Evolutionary conservation across 1,284 basidiomycete genomes (phyloP).

Genomic region (Trichosporon ovoides): DNA sequence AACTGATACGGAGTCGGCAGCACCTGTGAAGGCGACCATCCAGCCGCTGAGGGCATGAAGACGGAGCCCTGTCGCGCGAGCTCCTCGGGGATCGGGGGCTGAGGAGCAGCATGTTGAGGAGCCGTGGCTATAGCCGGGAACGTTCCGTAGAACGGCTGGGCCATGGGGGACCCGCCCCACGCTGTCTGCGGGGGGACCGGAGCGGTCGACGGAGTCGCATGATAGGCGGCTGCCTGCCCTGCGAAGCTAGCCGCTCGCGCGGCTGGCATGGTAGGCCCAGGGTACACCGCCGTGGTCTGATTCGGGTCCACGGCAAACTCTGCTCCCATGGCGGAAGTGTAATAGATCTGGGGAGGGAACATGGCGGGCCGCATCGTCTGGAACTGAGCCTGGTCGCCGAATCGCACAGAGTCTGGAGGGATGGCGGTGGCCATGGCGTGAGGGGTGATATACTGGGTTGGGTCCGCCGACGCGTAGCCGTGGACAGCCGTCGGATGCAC

Average conservation of each 20-base stretch:
- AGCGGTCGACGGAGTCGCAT: conserved; percentile 12
- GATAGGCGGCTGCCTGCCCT: conserved; percentile 7
- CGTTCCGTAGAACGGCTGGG: conserved; percentile 13
- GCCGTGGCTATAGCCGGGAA: conserved; percentile 9
- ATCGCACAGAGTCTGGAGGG: conserved; percentile 16
- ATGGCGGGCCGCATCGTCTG: conserved; percentile 9
- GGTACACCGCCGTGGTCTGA: background rate
- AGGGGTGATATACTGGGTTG: conserved; percentile 12
- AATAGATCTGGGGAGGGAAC: conserved; percentile 19
- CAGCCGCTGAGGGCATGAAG: conserved; percentile 10
- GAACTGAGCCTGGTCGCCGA: conserved; percentile 10
- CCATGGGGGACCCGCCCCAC: conserved; percentile 10
- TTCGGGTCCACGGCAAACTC: conserved; percentile 12
- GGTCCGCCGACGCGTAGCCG: conserved; percentile 7
- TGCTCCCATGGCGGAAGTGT: conserved; percentile 13
- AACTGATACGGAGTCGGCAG: conserved; percentile 18
- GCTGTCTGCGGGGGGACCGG: conserved; percentile 11
- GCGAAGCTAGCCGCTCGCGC: background rate
- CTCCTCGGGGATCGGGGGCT: conserved; percentile 8
- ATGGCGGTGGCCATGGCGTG: conserved; percentile 4
- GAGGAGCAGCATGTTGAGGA: conserved; percentile 8
- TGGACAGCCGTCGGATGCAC: conserved; percentile 4
- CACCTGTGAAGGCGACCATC: conserved; percentile 18
- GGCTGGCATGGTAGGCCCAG: background rate
- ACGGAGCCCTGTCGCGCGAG: conserved; percentile 15